Evolutionary conservation across 768 basidiomycete genomes (phyloP).

Genomic region (Leccinum subtestaceum): DNA sequence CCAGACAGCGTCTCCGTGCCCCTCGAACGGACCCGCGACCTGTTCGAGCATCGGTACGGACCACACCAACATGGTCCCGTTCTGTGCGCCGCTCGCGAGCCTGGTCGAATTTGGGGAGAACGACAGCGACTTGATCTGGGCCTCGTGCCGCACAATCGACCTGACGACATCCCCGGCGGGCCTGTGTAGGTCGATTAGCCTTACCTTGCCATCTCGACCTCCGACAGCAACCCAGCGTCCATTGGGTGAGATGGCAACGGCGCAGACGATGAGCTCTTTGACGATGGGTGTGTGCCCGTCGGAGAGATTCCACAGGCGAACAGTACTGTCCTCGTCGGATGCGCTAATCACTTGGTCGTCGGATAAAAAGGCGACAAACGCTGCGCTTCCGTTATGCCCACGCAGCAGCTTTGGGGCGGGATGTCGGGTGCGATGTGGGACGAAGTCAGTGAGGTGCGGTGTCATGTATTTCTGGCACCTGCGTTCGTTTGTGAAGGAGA

Average conservation of each 20-base stretch:
- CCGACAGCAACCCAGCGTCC: conserved; percentile 17
- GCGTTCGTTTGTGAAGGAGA: background rate
- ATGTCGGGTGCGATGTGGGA: background rate
- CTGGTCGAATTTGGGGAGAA: conserved; percentile 19
- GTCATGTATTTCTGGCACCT: background rate
- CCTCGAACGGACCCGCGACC: conserved; percentile 7
- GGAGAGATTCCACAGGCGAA: conserved; percentile 17
- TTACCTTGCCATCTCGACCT: conserved; percentile 16
- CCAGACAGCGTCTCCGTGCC: conserved; percentile 15
- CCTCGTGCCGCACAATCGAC: background rate
- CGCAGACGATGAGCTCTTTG: background rate
- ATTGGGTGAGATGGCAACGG: conserved; percentile 9
- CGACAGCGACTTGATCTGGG: conserved; percentile 10
- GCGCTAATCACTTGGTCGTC: conserved; percentile 17
- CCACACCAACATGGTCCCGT: conserved; percentile 21
- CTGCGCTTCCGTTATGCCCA: conserved; percentile 12
- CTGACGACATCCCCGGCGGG: background rate
- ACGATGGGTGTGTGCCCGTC: conserved; percentile 3
- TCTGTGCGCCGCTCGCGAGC: conserved; percentile 16
- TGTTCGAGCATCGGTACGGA: conserved; percentile 6
- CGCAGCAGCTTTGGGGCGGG: conserved; percentile 4
- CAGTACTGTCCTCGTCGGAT: conserved; percentile 15
- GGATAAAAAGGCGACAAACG: conserved; percentile 20
- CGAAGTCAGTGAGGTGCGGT: background rate
- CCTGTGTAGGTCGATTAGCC: conserved; percentile 1